phyloP scores from a whole-genome alignment of 2,329 filamentous ascomycete species.

The Fusarium metavorans region DNA sequence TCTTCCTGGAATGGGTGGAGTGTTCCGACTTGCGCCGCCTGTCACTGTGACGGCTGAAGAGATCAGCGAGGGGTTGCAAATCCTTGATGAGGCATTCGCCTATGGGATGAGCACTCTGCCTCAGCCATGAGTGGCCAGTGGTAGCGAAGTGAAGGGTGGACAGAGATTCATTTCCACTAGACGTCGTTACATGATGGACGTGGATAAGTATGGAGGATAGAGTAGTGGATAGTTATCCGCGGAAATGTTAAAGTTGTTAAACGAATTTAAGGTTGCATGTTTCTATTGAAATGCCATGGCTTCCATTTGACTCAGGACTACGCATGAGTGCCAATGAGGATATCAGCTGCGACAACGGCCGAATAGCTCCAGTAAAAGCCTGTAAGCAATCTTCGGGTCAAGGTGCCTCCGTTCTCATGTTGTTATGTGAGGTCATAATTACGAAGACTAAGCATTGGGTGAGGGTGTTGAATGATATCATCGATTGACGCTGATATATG shows the following conservation, averaged over 20 bases:
- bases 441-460: background rate
- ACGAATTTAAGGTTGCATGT: too few relatives aligned
- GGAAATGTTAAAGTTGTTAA: background rate
- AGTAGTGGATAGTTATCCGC: background rate
- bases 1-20: conserved; percentile 60
- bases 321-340: background rate
- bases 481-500: background rate
- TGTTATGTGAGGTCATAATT: background rate
- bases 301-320: background rate
- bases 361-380: accelerated
- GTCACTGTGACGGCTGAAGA: conserved; percentile 60
- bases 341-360: background rate
- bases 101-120: conserved; percentile 2
- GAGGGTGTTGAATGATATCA: background rate
- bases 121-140: background rate
- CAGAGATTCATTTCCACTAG: too few relatives aligned
- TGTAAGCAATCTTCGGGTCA: background rate
- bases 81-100: conserved; percentile 63
- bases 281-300: too few relatives aligned
- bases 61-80: conserved; percentile 58
- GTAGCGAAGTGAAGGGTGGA: background rate
- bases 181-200: too few relatives aligned
- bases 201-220: background rate
- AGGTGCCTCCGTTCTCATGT: background rate
- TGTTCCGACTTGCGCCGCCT: conserved; percentile 64